These are phyloP conservation scores for Epithele typhae DNA, from an alignment of 768 basidiomycete genomes.

Conservation along the genomic window DNA sequence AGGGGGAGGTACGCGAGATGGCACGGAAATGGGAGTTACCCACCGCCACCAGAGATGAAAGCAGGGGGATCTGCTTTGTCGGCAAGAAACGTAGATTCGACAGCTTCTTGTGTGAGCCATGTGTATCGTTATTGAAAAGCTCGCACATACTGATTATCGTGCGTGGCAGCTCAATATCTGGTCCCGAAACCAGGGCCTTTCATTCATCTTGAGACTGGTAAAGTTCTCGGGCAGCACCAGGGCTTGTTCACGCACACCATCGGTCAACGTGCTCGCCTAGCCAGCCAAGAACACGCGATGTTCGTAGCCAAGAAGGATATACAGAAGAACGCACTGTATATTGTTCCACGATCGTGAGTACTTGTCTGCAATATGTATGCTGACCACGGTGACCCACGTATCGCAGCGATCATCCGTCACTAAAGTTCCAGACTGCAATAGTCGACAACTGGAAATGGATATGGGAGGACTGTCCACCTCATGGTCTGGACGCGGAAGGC, in stretches of 20 bases:
- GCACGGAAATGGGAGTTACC: conserved; percentile 60
- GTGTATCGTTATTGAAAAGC: too few species aligned
- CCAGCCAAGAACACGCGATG: conserved; percentile 55
- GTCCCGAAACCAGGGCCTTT: conserved; percentile 66
- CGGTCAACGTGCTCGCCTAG: conserved; percentile 71
- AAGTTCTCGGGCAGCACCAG: conserved; percentile 52
- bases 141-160: too few species aligned
- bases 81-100: conserved; percentile 73
- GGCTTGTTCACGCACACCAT: conserved; percentile 87
- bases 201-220: conserved; percentile 50
- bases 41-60: conserved; percentile 75
- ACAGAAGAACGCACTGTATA: conserved; percentile 58
- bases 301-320: conserved; percentile 75
- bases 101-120: conserved; percentile 61
- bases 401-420: conserved; percentile 53
- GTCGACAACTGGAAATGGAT: conserved; percentile 71
- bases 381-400: too few species aligned
- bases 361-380: background rate
- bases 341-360: conserved; percentile 69
- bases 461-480: conserved; percentile 58
- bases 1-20: conserved; percentile 68
- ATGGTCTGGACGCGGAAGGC: conserved; percentile 39
- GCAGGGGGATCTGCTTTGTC: conserved; percentile 94
- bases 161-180: conserved; percentile 69
- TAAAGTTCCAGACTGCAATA: conserved; percentile 34